Evolutionary conservation across 2,329 filamentous ascomycete species (phyloP).

Genomic region (Aspergillus sp.): DNA sequence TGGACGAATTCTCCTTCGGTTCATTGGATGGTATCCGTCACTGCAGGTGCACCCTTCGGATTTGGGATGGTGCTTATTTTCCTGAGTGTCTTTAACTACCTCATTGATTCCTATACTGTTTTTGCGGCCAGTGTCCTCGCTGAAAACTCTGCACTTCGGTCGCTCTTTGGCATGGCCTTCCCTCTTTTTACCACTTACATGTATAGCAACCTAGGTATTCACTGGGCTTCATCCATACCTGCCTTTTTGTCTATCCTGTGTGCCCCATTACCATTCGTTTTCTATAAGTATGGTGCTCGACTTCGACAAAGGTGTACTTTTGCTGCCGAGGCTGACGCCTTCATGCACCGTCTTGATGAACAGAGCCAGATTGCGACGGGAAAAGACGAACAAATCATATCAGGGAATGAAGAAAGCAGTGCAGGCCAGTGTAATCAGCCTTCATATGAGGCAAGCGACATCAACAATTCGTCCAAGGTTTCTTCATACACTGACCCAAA

Average conservation of each 20-base stretch:
- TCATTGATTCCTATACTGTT: constrained; percentile 46
- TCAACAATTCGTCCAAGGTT: too few species aligned
- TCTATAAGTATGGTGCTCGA: too few species aligned
- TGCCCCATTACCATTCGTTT: too few species aligned
- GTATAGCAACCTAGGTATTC: constrained; percentile 47
- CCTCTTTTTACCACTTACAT: constrained; percentile 49
- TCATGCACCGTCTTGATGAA: too few species aligned
- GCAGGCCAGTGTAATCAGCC: too few species aligned
- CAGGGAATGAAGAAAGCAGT: too few species aligned
- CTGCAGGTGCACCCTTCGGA: constrained; percentile 40
- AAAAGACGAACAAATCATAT: too few species aligned
- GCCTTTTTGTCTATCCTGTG: constrained; percentile 36
- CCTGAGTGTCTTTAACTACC: constrained; percentile 43
- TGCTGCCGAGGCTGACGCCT: too few species aligned
- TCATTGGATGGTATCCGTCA: constrained; percentile 41
- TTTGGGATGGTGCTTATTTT: constrained; percentile 46
- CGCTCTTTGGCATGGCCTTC: constrained; percentile 48
- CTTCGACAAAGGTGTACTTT: too few species aligned
- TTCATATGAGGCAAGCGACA: too few species aligned
- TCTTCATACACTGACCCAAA: too few species aligned
- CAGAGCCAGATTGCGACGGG: too few species aligned
- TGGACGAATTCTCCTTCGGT: constrained; percentile 54
- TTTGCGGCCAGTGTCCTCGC: constrained; percentile 45
- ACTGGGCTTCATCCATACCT: constrained; percentile 49
- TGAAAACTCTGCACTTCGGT: constrained; percentile 48